Percentiles rank a stretch among this genome's conserved stretches.
Evolutionary conservation across 306 rosid genomes (phyloP).

Genomic region (Quercus alba): DNA sequence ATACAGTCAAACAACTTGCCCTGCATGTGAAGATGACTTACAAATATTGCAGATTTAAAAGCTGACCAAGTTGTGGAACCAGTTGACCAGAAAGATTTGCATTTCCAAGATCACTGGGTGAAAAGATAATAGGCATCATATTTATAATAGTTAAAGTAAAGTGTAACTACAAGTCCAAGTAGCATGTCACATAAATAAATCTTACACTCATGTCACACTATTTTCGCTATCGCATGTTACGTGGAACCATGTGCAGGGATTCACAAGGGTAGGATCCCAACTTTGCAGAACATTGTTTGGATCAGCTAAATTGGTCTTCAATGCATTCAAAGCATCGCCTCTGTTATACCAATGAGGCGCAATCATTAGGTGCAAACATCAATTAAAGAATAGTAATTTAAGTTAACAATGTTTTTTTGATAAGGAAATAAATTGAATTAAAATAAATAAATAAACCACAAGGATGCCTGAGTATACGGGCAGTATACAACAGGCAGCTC

Average conservation of each 20-base stretch:
- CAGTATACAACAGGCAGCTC: too few species aligned
- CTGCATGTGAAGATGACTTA: conserved; percentile 37
- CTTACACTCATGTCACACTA: conserved; percentile 97
- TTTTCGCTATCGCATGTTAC: conserved; percentile 79
- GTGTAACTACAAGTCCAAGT: background rate
- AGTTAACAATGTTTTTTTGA: background rate
- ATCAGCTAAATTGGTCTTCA: conserved; percentile 71
- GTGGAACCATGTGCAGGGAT: conserved; percentile 98
- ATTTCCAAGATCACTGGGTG: conserved; percentile 87
- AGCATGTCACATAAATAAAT: conserved; percentile 16
- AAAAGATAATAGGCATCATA: conserved; percentile 22
- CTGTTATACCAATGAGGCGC: conserved; percentile 22
- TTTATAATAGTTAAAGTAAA: background rate
- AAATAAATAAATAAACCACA: too few species aligned
- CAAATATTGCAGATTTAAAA: conserved; percentile 80
- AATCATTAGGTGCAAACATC: conserved; percentile 22
- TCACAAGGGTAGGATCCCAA: conserved; percentile 91
- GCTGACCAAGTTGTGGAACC: conserved; percentile 76
- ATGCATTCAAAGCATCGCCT: conserved; percentile 91
- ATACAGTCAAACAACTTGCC: background rate
- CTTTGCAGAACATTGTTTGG: conserved; percentile 87
- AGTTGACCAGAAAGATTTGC: conserved; percentile 81
- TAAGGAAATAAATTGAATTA: too few species aligned
- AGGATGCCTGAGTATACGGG: too few species aligned
- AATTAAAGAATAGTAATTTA: background rate